A percentile compares a stretch with the other conserved stretches of the same genome.
These are phyloP conservation scores for Solanum arcanum DNA, from an alignment of 257 asterid species.

Conservation along the genomic window DNA sequence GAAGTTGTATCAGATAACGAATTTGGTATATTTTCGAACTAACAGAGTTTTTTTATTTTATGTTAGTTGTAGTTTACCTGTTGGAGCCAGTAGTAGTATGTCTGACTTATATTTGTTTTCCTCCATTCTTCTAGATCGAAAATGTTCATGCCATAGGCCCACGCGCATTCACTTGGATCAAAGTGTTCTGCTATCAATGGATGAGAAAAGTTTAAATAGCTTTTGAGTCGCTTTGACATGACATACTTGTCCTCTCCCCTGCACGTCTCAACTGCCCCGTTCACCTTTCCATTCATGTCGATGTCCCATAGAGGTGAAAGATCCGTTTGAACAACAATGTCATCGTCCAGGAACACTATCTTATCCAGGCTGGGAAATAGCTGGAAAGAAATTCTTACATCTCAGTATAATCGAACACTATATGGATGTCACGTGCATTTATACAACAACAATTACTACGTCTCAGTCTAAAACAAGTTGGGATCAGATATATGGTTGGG, in stretches of 20 bases:
- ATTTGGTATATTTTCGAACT: background rate
- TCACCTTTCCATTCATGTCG: slow-evolving; percentile 83
- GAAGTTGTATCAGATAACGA: background rate
- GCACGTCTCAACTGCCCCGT: slow-evolving; percentile 95
- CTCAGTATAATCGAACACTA: background rate
- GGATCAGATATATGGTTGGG: background rate
- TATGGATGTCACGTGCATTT: background rate
- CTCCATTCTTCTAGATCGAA: slow-evolving; percentile 92
- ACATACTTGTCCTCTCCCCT: slow-evolving; percentile 76
- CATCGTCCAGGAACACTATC: slow-evolving; percentile 88
- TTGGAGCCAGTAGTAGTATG: slow-evolving; percentile 76
- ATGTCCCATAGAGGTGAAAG: slow-evolving; percentile 90
- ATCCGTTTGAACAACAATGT: slow-evolving; percentile 84
- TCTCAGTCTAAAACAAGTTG: background rate
- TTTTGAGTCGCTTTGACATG: slow-evolving; percentile 83
- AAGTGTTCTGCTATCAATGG: slow-evolving; percentile 64
- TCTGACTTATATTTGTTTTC: slow-evolving; percentile 63
- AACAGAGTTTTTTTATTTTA: background rate
- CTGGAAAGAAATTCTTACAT: slow-evolving; percentile 30
- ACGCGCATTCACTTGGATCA: slow-evolving; percentile 83
- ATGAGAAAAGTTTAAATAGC: slow-evolving; percentile 89
- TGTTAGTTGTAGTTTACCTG: slow-evolving; percentile 33
- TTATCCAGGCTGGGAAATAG: slow-evolving; percentile 77
- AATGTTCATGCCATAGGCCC: slow-evolving; percentile 99
- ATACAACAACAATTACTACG: background rate